Conservation (phyloP, 805 yeast species). For the Metschnikowia amazonensis region DNA sequence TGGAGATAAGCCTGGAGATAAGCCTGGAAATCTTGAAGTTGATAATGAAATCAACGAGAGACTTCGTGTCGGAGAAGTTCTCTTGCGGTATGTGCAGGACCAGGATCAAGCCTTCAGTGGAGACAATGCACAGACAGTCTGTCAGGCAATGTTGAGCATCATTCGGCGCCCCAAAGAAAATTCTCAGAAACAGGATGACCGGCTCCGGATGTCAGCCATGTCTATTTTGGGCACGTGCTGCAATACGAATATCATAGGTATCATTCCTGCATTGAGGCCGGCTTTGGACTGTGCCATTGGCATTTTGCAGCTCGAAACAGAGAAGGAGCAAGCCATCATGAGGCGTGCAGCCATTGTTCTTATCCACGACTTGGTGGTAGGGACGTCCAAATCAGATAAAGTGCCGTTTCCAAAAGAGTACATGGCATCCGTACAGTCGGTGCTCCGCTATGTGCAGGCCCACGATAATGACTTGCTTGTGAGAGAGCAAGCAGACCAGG, state of each 20-base stretch:
- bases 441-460: slow-evolving; percentile 42
- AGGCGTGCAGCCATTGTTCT: slow-evolving; percentile 74
- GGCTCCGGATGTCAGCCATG: slow-evolving; percentile 80
- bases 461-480: slow-evolving; percentile 57
- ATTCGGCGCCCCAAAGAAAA: slow-evolving; percentile 27
- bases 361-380: slow-evolving; percentile 55
- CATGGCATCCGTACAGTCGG: slow-evolving; percentile 38
- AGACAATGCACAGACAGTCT: slow-evolving; percentile 38
- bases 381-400: slow-evolving; percentile 43
- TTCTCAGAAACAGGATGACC: slow-evolving; percentile 45
- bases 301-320: slow-evolving; percentile 56
- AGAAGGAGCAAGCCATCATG: slow-evolving; percentile 49
- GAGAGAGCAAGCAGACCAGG: slow-evolving; percentile 50
- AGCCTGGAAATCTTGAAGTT: no score
- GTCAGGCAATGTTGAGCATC: slow-evolving; percentile 39
- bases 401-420: slow-evolving; percentile 49
- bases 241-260: slow-evolving; percentile 52
- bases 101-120: slow-evolving; percentile 50
- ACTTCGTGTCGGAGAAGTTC: slow-evolving; percentile 79
- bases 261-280: slow-evolving; percentile 46
- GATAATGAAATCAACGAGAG: slow-evolving; percentile 55
- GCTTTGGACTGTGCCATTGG: slow-evolving; percentile 77
- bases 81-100: slow-evolving; percentile 53
- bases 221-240: slow-evolving; percentile 76
- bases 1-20: no score